Evolutionary conservation across 2,329 filamentous ascomycete genomes (phyloP).

Genomic region (Fusarium sp.): DNA sequence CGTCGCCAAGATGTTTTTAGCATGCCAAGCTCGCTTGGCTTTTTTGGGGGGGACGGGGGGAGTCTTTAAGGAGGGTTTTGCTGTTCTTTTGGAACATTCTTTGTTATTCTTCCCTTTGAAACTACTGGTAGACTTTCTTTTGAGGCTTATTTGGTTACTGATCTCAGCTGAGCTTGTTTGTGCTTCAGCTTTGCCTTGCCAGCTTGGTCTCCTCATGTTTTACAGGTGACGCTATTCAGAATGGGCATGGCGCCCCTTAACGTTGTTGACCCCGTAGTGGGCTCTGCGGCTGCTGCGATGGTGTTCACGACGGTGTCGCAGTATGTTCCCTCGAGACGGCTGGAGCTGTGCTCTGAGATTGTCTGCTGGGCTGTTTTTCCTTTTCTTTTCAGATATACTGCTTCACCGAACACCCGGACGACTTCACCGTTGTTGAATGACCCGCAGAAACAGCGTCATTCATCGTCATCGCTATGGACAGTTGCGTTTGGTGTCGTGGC

Average conservation of each 20-base stretch:
- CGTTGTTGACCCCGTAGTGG: neutral
- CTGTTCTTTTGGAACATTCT: neutral
- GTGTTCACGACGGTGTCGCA: slow-evolving; percentile 39
- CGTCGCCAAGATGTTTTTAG: neutral
- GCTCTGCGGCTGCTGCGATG: slow-evolving; percentile 31
- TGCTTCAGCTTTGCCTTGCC: neutral
- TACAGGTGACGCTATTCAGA: neutral
- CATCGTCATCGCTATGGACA: slow-evolving; percentile 11
- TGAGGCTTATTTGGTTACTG: neutral
- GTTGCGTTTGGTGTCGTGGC: slow-evolving; percentile 4
- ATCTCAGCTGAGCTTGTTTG: neutral
- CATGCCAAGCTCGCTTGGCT: slow-evolving; percentile 18
- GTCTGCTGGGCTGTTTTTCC: slow-evolving; percentile 47
- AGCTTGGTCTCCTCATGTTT: neutral
- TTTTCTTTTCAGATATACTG: slow-evolving; percentile 21
- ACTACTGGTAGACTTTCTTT: too few species aligned
- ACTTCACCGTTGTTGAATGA: neutral
- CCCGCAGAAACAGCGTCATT: neutral
- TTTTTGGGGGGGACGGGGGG: neutral
- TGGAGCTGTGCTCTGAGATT: slow-evolving; percentile 47
- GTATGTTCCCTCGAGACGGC: slow-evolving; percentile 18
- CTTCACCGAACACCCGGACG: too few species aligned
- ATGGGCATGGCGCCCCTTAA: neutral
- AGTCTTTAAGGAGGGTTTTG: neutral
- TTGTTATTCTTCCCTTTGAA: neutral